Evolutionary conservation across 495 filamentous ascomycete species (phyloP).

Genomic region (Thermothielavioides terrestris): DNA sequence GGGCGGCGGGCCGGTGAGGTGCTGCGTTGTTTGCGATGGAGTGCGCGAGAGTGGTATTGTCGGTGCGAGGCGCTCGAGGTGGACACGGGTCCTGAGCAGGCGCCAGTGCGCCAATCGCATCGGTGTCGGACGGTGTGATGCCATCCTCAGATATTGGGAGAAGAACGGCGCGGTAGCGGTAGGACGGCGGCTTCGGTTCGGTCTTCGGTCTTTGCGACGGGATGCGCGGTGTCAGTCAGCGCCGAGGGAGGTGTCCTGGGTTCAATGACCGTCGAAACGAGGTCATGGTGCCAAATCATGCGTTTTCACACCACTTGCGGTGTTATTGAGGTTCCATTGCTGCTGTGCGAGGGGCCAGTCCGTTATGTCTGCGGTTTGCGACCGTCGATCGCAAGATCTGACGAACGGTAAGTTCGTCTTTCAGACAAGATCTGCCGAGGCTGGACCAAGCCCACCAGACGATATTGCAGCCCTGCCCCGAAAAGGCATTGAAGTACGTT

Average conservation of each 20-base stretch:
- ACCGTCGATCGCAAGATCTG: background rate
- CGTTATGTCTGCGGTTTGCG: background rate
- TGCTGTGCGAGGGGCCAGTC: background rate
- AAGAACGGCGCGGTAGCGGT: background rate
- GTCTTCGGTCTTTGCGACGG: background rate
- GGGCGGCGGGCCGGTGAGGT: no score
- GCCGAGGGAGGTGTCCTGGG: background rate
- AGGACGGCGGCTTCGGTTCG: background rate
- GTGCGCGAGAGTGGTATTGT: background rate
- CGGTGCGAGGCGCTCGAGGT: background rate
- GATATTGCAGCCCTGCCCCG: background rate
- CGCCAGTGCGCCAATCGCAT: no score
- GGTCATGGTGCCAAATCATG: background rate
- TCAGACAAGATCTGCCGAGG: conserved; percentile 1
- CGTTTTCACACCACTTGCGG: background rate
- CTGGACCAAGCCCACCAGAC: background rate
- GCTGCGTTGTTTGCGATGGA: background rate
- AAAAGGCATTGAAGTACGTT: no score
- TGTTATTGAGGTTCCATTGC: background rate
- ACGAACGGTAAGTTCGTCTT: background rate
- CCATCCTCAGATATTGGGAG: no score
- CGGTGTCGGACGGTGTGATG: no score
- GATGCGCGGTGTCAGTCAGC: background rate
- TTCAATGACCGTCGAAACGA: background rate
- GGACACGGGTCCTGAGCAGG: no score